Evolutionary conservation across 768 basidiomycete species (phyloP).

Genomic region (Suillus subluteus): DNA sequence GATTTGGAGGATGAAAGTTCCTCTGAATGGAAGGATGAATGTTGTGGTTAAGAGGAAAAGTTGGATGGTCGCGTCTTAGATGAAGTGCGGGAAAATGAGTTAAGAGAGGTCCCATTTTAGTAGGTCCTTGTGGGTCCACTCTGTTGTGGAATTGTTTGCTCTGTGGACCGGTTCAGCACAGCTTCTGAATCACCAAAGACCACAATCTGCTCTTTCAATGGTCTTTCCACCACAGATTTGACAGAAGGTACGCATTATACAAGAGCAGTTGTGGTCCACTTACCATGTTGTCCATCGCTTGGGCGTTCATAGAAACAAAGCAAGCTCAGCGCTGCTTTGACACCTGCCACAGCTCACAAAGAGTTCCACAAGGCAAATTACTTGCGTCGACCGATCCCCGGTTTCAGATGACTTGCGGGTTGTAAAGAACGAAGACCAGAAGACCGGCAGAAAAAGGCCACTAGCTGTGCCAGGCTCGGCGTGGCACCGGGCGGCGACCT

Average conservation of each 20-base stretch:
- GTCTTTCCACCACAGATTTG: conserved; percentile 4
- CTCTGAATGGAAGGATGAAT: conserved; percentile 16
- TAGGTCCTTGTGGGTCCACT: conserved; percentile 40
- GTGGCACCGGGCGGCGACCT: conserved; percentile 14
- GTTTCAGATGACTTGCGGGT: conserved; percentile 8
- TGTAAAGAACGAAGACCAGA: conserved; percentile 5
- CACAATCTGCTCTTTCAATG: conserved; percentile 6
- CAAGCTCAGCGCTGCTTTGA: background rate
- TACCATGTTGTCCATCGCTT: conserved; percentile 22
- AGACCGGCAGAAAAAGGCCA: conserved; percentile 1
- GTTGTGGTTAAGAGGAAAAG: conserved; percentile 17
- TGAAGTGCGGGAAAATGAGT: conserved; percentile 28
- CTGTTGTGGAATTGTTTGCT: conserved; percentile 37
- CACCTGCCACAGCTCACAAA: conserved; percentile 26
- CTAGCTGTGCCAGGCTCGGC: conserved; percentile 9
- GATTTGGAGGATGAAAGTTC: conserved; percentile 17
- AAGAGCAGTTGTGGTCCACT: conserved; percentile 16
- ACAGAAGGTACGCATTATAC: conserved; percentile 1
- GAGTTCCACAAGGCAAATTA: conserved; percentile 1
- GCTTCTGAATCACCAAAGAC: conserved; percentile 12
- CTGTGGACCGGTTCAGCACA: conserved; percentile 18
- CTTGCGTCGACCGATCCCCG: conserved; percentile 8
- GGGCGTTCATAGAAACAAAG: conserved; percentile 11
- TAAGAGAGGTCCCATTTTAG: conserved; percentile 31
- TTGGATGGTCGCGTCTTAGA: conserved; percentile 30